Percentiles rank a stretch among this genome's conserved stretches.
Conservation (phyloP, 495 filamentous ascomycete species). For the Articulospora tetracladia region DNA sequence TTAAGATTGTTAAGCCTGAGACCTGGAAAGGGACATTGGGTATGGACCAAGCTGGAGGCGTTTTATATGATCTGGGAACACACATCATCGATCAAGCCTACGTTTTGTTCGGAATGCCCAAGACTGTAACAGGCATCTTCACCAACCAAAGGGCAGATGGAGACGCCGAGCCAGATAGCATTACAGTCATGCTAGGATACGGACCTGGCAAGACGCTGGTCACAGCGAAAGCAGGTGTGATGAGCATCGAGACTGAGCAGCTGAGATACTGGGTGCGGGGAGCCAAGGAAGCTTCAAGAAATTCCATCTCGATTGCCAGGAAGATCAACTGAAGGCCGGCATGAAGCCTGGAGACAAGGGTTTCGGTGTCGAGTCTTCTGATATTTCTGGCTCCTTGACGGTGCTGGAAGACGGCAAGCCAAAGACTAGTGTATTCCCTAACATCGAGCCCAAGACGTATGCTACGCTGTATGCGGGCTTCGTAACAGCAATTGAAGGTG, state of each 20-base stretch:
- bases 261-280: constrained; percentile 79
- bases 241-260: constrained; percentile 67
- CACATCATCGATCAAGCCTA: constrained; percentile 83
- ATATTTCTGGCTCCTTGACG: constrained; percentile 37
- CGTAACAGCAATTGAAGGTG: constrained; percentile 58
- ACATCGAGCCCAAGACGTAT: constrained; percentile 68
- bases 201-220: constrained; percentile 48
- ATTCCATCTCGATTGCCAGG: constrained; percentile 74
- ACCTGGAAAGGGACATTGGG: constrained; percentile 67
- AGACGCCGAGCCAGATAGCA: constrained; percentile 62
- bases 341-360: constrained; percentile 56
- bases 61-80: constrained; percentile 78
- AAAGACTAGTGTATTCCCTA: constrained; percentile 45
- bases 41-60: constrained; percentile 61
- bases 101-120: constrained; percentile 72
- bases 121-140: constrained; percentile 63
- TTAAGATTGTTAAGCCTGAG: constrained; percentile 52
- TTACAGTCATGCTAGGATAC: constrained; percentile 69
- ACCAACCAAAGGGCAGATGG: constrained; percentile 59
- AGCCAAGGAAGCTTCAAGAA: constrained; percentile 80
- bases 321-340: constrained; percentile 73
- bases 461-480: constrained; percentile 68
- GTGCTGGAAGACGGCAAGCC: constrained; percentile 34
- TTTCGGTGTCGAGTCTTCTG: constrained; percentile 62
- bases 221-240: constrained; percentile 65